Conservation (phyloP, 192 early-diverging fungal species). For the Rhizophagus sp. region DNA sequence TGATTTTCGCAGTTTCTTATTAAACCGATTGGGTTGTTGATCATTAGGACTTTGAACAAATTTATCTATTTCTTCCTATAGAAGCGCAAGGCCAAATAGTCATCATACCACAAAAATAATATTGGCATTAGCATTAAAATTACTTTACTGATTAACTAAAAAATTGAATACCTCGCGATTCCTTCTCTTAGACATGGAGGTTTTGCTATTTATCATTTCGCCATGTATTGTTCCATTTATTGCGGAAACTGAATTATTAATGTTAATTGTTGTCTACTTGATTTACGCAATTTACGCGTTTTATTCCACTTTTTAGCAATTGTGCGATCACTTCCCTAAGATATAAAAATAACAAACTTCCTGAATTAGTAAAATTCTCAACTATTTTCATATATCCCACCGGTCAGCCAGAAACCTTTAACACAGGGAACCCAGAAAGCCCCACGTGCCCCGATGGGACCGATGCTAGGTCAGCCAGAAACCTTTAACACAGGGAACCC, state of each 20-base stretch:
- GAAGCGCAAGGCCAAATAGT: neutral
- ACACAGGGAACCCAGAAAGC: conserved; percentile 29
- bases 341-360: too few species aligned
- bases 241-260: too few species aligned
- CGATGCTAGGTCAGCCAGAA: conserved; percentile 25
- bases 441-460: conserved; percentile 29
- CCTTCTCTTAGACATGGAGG: too few species aligned
- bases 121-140: neutral
- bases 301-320: too few species aligned
- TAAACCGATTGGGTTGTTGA: conserved; percentile 9
- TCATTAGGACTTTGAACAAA: conserved; percentile 7
- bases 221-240: too few species aligned
- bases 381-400: neutral
- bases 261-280: too few species aligned
- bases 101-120: neutral
- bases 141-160: too few species aligned
- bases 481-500: conserved; percentile 27
- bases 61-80: conserved; percentile 3
- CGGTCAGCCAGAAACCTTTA: conserved; percentile 23
- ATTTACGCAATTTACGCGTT: too few species aligned
- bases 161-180: too few species aligned
- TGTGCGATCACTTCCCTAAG: too few species aligned
- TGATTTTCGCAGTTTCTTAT: conserved; percentile 6
- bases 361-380: too few species aligned
- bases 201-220: too few species aligned